Base-by-base conservation (phyloP, 305 asterid genomes). In the Solanum aculeatissimum region DNA sequence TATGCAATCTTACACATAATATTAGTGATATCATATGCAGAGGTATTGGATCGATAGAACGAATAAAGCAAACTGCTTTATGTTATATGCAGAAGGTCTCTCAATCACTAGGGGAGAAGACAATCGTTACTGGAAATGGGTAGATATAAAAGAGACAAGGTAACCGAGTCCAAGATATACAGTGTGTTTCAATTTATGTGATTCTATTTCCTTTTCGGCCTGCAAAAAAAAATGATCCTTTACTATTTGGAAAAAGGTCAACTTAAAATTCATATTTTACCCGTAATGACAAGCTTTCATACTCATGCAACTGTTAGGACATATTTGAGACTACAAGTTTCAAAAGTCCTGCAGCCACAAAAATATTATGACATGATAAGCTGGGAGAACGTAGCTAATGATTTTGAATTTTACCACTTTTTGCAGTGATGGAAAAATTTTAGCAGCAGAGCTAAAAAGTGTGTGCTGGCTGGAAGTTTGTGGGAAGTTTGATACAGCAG, bases 51-150 rank as follows among this genome's bases (percentile, higher is more conserved):
- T 92, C 38, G 94, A 91, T 70, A 88, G 84, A 88, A 89, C 83
- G 84, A 81, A 86, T 10, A 89, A 87, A 78, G 65, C 84, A 88
- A 92, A 93, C 89, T 89, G 95, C 90, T 92, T 95, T 90, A 87
- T 89, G 87, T 42, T 92, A 88, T 92, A 85, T 85, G 97, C 97
- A 78, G 87, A 86, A 84, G 91, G 89, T 86, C 95, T 95, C 83
- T 88, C 88, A 25, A 92, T 94, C 84, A 91, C 93, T 53, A 94
- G 97, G 97, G 94, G 87, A 0, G 95, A 91, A 43, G 92, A 93
- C 84, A 58, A 5, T 6, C 88, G 86, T 19, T 88, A 83, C 89
- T 93, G 97, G 97, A 84, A 75, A n/a, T 93, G 98, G 98, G 86
- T 91, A 10, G 32, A 65, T 65, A 27, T 90, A 68, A 70, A 89